phyloP scores from a whole-genome alignment of 2,329 filamentous ascomycete species.

The Setomelanomma holmii region DNA sequence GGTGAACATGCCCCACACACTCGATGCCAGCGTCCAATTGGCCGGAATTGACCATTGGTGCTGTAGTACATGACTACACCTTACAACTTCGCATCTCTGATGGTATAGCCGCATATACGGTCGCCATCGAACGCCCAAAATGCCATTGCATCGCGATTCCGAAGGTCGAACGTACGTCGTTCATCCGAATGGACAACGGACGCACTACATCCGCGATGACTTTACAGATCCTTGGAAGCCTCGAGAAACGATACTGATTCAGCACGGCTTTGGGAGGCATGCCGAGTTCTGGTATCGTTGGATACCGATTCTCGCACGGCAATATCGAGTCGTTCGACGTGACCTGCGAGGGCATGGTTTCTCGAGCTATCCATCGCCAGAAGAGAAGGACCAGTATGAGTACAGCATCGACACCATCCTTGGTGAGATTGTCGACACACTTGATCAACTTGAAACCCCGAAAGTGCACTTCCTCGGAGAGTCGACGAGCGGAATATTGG shows the following conservation, averaged over 20 bases:
- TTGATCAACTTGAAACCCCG: constrained; percentile 40
- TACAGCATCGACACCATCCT: constrained; percentile 38
- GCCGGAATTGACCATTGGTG: neutral
- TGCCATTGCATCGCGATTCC: constrained; percentile 30
- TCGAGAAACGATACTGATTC: constrained; percentile 44
- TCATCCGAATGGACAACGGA: constrained; percentile 40
- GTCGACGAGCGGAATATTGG: constrained; percentile 44
- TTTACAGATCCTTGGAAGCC: constrained; percentile 44
- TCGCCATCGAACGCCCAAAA: neutral
- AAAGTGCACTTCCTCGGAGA: constrained; percentile 48
- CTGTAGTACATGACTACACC: too few species aligned
- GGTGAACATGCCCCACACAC: constrained; percentile 14
- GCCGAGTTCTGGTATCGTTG: constrained; percentile 48
- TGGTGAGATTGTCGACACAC: constrained; percentile 42
- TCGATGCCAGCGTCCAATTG: neutral
- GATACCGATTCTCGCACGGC: constrained; percentile 39
- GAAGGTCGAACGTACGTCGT: constrained; percentile 34
- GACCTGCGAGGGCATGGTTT: constrained; percentile 45
- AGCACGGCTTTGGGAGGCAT: constrained; percentile 48
- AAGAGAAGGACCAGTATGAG: constrained; percentile 16
- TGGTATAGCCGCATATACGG: neutral
- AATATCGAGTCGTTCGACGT: constrained; percentile 43
- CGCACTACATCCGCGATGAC: constrained; percentile 37
- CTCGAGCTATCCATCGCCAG: constrained; percentile 30
- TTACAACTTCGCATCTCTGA: too few species aligned